phyloP scores from a whole-genome alignment of 2,329 filamentous ascomycete genomes.

The Thielaviopsis euricoi region DNA sequence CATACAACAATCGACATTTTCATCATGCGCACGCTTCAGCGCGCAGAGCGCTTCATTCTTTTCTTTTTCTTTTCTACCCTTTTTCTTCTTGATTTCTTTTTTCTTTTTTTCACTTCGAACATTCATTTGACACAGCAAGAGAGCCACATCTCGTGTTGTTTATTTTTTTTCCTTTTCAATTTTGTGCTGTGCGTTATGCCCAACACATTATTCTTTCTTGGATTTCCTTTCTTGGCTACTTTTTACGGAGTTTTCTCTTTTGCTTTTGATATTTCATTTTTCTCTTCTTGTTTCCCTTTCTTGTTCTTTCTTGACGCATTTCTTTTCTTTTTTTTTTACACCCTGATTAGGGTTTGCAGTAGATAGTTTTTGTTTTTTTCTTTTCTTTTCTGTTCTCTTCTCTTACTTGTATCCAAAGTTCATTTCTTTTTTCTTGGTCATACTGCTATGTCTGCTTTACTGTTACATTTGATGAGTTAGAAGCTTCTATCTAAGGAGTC shows the following conservation, averaged over 20 bases:
- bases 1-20: not conserved
- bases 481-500: too few species aligned
- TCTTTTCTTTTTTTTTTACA: not conserved
- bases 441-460: too few species aligned
- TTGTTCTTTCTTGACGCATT: conserved; percentile 4
- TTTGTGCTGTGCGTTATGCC: too few species aligned
- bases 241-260: conserved; percentile 5
- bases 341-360: conserved; percentile 2
- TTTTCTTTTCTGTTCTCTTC: not conserved
- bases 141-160: not conserved
- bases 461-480: not conserved
- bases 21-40: not conserved
- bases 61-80: not conserved
- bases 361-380: not conserved
- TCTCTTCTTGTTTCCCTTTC: conserved; percentile 1
- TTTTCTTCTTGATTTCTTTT: not conserved
- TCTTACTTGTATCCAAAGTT: not conserved
- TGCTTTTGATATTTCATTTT: conserved; percentile 1
- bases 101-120: not conserved
- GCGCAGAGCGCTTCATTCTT: not conserved
- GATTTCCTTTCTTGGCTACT: not conserved
- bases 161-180: not conserved
- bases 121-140: not conserved
- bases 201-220: not conserved
- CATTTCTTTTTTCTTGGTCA: not conserved